Evolutionary conservation across 768 basidiomycete genomes (phyloP), one percentile per base, ranked within the genome.

Genomic region (Podaxis sp.): DNA sequence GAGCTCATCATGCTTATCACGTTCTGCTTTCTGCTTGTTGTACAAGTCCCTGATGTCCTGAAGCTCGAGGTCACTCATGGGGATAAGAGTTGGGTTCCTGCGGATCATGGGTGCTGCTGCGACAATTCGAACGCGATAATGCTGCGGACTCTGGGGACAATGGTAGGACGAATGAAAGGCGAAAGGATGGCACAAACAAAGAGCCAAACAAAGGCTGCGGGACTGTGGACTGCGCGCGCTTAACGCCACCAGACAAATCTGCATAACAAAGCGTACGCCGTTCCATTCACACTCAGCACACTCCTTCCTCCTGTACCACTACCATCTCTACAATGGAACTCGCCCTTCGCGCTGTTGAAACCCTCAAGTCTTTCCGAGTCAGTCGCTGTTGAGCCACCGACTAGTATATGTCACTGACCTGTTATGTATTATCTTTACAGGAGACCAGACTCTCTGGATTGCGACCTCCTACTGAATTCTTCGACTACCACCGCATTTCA

Each of bases 401-500:
- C 17, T 4, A 36, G 4, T 12, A 33, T 53, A 24, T 8, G 7
- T 33, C 22, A 33, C 44, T 52, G 46, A 59, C 59, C 22, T 53
- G 39, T 22, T 38, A 38, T 63, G 36, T 53, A 61, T 52, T 42
- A n/a, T 60, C n/a, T 57, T 57, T 48, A 30, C 71, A 94, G 92
- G 92, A 94, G 76, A 87, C 91, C 26, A 85, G 86, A 68, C 80
- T 94, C 63, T 90, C 89, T 61, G 87, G 87, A 44, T 79, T 95
- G 65, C 84, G 93, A 63, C 79, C 88, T 1, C 85, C 87, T 4
- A 70, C 75, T 52, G 93, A 95, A 73, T 95, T 95, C 76, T 94
- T 95, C 71, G 93, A 95, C 77, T 76, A 82, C 67, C 87, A 94
- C 67, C 87, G 92, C 22, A 75, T 96, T 57, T 95, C 93, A n/a